phyloP scores from a whole-genome alignment of 176 grass and related monocot species.

The Rhipidocladum racemiflorum region DNA sequence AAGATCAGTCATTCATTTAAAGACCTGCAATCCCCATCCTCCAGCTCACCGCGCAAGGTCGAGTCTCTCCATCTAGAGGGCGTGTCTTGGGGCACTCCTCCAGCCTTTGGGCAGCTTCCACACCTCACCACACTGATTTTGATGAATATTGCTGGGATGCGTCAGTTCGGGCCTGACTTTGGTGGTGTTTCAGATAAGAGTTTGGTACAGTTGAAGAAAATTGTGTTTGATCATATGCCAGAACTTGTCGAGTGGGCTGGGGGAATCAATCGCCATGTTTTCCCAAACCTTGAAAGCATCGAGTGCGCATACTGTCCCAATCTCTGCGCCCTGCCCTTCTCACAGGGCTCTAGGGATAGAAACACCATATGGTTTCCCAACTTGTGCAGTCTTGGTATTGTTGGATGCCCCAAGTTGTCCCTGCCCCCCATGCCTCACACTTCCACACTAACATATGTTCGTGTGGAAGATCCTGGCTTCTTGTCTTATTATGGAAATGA shows the following conservation, averaged over 20 bases:
- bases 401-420: neutral
- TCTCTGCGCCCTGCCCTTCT: neutral
- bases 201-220: neutral
- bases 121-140: neutral
- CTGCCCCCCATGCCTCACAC: slow-evolving; percentile 23
- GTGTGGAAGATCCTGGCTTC: no score
- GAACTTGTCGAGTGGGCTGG: slow-evolving; percentile 3
- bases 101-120: neutral
- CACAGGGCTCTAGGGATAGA: no score
- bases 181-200: neutral
- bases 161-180: neutral
- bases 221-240: neutral
- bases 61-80: neutral
- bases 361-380: neutral
- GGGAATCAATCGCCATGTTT: neutral
- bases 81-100: neutral
- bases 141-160: neutral
- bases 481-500: accelerated
- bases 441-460: neutral
- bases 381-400: accelerated
- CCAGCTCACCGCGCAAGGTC: no score
- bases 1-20: no score
- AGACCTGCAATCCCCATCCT: no score
- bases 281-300: neutral
- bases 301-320: neutral